Evolutionary conservation across 1,284 basidiomycete species (phyloP).

Genomic region (Ceratobasidium sp.): DNA sequence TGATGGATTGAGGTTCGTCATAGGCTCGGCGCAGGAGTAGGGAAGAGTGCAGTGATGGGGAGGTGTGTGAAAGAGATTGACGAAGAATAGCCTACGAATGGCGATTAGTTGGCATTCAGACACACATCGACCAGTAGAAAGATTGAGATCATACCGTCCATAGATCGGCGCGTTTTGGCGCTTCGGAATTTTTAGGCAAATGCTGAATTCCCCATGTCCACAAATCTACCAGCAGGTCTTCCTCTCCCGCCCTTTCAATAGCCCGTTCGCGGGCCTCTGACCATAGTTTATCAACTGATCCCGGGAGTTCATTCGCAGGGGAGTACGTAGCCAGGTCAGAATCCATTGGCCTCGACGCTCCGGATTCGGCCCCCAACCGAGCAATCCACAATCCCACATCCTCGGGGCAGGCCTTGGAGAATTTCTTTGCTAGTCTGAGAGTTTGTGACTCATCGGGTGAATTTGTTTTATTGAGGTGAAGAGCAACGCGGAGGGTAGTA

Average conservation of each 20-base stretch:
- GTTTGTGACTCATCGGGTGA: slow-evolving; percentile 58
- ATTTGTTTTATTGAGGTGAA: slow-evolving; percentile 51
- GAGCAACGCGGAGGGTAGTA: slow-evolving; percentile 64
- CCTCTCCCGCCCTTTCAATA: slow-evolving; percentile 35
- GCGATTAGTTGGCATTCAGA: slow-evolving; percentile 25
- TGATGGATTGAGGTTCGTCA: slow-evolving; percentile 18
- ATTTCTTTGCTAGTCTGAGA: slow-evolving; percentile 63
- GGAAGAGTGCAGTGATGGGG: slow-evolving; percentile 33
- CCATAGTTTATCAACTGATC: slow-evolving; percentile 40
- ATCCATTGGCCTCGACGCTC: slow-evolving; percentile 53
- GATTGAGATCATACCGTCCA: slow-evolving; percentile 10
- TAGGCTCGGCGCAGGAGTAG: slow-evolving; percentile 37
- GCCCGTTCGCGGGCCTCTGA: slow-evolving; percentile 44
- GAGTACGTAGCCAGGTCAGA: slow-evolving; percentile 53
- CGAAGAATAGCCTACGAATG: slow-evolving; percentile 62
- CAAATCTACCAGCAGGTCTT: slow-evolving; percentile 42
- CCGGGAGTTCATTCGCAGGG: slow-evolving; percentile 62
- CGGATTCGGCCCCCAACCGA: slow-evolving; percentile 63
- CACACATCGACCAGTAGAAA: slow-evolving; percentile 20
- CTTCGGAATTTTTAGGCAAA: slow-evolving; percentile 50
- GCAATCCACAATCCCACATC: slow-evolving; percentile 67
- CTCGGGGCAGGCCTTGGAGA: slow-evolving; percentile 57
- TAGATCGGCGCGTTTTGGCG: slow-evolving; percentile 59
- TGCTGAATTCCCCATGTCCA: slow-evolving; percentile 50
- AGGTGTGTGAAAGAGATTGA: slow-evolving; percentile 62